phyloP scores from a whole-genome alignment of 2,329 filamentous ascomycete species.

The Teratosphaeria gauchensis region DNA sequence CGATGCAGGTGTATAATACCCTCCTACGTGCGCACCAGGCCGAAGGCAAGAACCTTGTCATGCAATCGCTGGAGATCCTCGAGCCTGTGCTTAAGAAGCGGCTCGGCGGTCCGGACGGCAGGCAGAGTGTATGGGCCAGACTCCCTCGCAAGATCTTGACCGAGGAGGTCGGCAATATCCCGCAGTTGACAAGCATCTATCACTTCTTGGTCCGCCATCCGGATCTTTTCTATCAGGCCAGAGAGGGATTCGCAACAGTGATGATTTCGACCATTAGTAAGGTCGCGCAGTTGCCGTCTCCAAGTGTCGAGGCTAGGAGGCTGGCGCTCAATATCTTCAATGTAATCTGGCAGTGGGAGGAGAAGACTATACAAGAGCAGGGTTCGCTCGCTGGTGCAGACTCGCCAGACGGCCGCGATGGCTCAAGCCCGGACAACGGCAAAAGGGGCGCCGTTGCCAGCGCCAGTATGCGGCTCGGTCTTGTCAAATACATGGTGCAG shows the following conservation, averaged over 20 bases:
- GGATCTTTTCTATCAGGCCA: slow-evolving; percentile 85
- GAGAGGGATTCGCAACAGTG: slow-evolving; percentile 80
- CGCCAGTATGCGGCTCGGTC: slow-evolving; percentile 57
- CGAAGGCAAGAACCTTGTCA: slow-evolving; percentile 83
- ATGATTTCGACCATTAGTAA: slow-evolving; percentile 86
- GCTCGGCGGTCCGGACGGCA: slow-evolving; percentile 61
- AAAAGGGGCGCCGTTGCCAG: slow-evolving; percentile 30
- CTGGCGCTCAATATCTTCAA: slow-evolving; percentile 83
- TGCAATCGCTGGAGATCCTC: slow-evolving; percentile 86
- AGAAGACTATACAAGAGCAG: slow-evolving; percentile 62
- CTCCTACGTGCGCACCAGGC: slow-evolving; percentile 89
- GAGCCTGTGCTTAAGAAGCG: slow-evolving; percentile 88
- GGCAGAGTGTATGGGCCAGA: slow-evolving; percentile 75
- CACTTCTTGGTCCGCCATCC: slow-evolving; percentile 90
- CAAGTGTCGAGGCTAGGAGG: slow-evolving; percentile 85
- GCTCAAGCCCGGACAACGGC: slow-evolving; percentile 6
- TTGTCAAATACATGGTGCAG: slow-evolving; percentile 90
- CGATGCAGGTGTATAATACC: slow-evolving; percentile 87
- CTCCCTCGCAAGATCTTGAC: slow-evolving; percentile 83
- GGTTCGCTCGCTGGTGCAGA: slow-evolving; percentile 22
- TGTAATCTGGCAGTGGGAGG: slow-evolving; percentile 87
- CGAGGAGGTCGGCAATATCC: slow-evolving; percentile 88
- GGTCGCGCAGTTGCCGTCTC: slow-evolving; percentile 71
- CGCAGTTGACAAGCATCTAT: slow-evolving; percentile 95
- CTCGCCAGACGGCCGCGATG: slow-evolving; percentile 11